These are phyloP conservation scores for Trypanosoma caninum DNA, from an alignment of 208 protist species.

Conservation along the genomic window DNA sequence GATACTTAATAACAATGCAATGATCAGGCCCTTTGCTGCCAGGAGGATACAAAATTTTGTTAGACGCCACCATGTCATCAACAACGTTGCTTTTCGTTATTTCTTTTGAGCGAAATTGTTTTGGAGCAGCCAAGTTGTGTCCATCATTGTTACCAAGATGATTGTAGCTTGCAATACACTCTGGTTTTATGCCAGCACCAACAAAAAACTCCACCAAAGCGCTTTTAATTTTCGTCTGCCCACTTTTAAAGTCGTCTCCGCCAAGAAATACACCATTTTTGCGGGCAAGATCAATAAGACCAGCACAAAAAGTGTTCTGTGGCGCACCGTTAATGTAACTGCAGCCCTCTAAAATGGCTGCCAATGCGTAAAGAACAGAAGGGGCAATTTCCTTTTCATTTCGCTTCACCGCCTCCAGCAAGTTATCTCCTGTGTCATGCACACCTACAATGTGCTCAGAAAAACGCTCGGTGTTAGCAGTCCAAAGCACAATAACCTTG, in stretches of 20 bases:
- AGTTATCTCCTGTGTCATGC: slow-evolving; percentile 96
- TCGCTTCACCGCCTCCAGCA: slow-evolving; percentile 88
- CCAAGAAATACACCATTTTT: slow-evolving; percentile 90
- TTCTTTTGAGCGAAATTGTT: slow-evolving; percentile 98
- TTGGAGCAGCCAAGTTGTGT: slow-evolving; percentile 95
- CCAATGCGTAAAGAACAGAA: slow-evolving; percentile 96
- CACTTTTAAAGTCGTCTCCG: slow-evolving; percentile 99
- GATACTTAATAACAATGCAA: slow-evolving; percentile 99
- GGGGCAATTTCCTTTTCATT: slow-evolving; percentile 93
- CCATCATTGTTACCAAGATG: slow-evolving; percentile 99
- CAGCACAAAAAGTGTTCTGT: slow-evolving; percentile 99
- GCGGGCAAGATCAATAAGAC: slow-evolving; percentile 92
- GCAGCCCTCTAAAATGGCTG: slow-evolving; percentile 95
- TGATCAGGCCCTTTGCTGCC: slow-evolving; percentile 95
- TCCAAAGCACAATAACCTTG: slow-evolving; percentile 98
- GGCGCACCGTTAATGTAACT: slow-evolving; percentile 99
- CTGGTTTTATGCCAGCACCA: slow-evolving; percentile 84
- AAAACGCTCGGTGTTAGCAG: slow-evolving; percentile 99
- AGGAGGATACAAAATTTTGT: slow-evolving; percentile 94
- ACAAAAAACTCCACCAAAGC: slow-evolving; percentile 98
- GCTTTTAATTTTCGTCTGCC: slow-evolving; percentile 99
- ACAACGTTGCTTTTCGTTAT: slow-evolving; percentile 99
- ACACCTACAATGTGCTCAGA: slow-evolving; percentile 84
- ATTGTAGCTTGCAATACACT: slow-evolving; percentile 86
- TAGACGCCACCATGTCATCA: slow-evolving; percentile 98